Conservation (phyloP, 2,329 filamentous ascomycete genomes). For the Dactylellina drechsleri region DNA sequence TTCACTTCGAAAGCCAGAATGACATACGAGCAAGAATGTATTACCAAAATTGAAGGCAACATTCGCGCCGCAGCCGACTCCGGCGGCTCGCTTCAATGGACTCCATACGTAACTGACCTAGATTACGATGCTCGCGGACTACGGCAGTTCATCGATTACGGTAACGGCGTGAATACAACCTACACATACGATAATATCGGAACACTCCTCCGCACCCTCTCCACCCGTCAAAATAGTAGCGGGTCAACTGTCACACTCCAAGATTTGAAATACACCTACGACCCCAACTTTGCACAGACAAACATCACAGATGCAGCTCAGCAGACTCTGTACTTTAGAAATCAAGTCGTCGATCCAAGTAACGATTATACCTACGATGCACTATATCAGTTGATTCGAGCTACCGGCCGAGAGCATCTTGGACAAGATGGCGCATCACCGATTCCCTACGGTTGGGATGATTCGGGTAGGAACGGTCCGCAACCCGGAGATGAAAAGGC, state of each 20-base stretch:
- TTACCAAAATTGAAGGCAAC: too few species aligned
- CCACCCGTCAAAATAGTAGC: neutral
- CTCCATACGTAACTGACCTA: too few species aligned
- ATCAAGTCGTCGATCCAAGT: slow-evolving; percentile 49
- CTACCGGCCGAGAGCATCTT: slow-evolving; percentile 34
- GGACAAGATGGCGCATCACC: neutral
- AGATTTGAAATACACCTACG: slow-evolving; percentile 11
- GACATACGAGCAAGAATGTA: too few species aligned
- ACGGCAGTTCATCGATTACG: neutral
- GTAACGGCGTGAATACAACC: slow-evolving; percentile 30
- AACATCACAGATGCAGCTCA: neutral
- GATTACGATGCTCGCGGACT: too few species aligned
- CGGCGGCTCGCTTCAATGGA: too few species aligned
- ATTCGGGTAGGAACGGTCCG: too few species aligned
- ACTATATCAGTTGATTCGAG: slow-evolving; percentile 26
- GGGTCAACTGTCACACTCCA: neutral
- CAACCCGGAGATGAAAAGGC: neutral
- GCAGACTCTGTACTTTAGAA: slow-evolving; percentile 57
- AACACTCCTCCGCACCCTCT: neutral
- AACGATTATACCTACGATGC: slow-evolving; percentile 47
- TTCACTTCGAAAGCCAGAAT: too few species aligned
- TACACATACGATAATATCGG: slow-evolving; percentile 26
- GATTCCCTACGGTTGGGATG: too few species aligned
- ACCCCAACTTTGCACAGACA: neutral
- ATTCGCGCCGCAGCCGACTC: too few species aligned